Conservation (phyloP, 2,329 filamentous ascomycete species). For the Fusarium sp. region DNA sequence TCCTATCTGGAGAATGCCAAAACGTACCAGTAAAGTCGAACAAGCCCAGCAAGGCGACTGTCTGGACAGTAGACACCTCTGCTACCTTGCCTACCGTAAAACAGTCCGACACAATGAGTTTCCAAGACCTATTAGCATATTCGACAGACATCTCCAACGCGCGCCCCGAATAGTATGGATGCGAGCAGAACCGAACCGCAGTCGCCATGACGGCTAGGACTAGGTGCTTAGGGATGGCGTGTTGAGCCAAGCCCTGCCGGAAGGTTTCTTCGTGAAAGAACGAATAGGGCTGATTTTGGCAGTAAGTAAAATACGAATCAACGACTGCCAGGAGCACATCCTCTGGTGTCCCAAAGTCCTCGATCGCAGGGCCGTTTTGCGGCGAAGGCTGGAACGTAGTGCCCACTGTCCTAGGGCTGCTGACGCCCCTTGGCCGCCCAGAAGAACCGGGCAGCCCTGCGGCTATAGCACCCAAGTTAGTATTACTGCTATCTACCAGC, state of each 20-base stretch:
- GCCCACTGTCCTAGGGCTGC: neutral
- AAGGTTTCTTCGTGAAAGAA: neutral
- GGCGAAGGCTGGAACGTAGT: neutral
- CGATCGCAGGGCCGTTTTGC: neutral
- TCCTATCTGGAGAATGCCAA: neutral
- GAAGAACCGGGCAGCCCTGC: neutral
- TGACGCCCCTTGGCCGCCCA: neutral
- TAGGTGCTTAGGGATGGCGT: neutral
- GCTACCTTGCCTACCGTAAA: neutral
- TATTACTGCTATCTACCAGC: neutral
- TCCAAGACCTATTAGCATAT: neutral
- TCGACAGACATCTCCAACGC: neutral
- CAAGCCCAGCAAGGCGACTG: neutral
- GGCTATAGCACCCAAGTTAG: fast-evolving
- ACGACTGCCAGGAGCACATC: neutral
- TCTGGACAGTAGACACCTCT: neutral
- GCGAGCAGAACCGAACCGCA: neutral
- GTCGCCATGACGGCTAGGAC: neutral
- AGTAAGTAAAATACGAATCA: neutral
- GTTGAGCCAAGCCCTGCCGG: neutral
- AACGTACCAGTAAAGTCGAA: neutral
- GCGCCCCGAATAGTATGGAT: neutral
- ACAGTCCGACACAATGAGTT: neutral
- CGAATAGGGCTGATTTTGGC: neutral
- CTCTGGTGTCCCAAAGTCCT: neutral